Evolutionary conservation across 1,284 basidiomycete species (phyloP), one percentile per base, ranked within the genome.

Genomic region (Sporisorium graminicola): DNA sequence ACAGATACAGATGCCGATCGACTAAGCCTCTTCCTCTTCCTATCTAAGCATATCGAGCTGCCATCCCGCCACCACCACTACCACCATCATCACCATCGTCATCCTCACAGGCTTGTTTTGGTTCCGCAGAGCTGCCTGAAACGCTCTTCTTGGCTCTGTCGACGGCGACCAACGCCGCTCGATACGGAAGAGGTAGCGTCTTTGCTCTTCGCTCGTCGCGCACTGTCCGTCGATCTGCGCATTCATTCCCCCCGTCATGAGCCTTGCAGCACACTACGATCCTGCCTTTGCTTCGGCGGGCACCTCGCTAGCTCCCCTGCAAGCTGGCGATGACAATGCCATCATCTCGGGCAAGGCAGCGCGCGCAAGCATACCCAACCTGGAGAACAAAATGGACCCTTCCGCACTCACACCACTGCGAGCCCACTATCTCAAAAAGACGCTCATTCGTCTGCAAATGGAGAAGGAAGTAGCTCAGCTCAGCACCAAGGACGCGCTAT

Each of bases 341-440:
- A 51, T 61, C 54, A 63, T 62, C 49, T 66, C 62, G 18, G 61
- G 70, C 53, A 65, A 64, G 44, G 65, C 74, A 0, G 74, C 70
- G 2, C 55, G 74, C 12, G 74, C 70, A 2, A 63, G 62, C 61
- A 73, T 77, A 47, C 70, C 70, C 14, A 33, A 50, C 12, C 66
- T 77, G 29, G 61, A 57, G 22, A 59, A 81, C 31, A 18, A 65
- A 6, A 13, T 42, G 8, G 59, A 81, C 37, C 75, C 75, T 7
- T 52, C 68, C 9, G 59, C 64, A n/a, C 88, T 96, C 52, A 93
- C 93, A 0, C 93, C 95, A 5, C 87, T 95, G 31, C 91, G 94
- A 43, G 94, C 94, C 1, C 95, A 98, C 84, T 98, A 98, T 86
- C 92, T 98, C 84, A 98, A 97, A 88, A 95, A 96, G 86, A 90